Evolutionary conservation across 2,329 filamentous ascomycete species (phyloP), one percentile per base, ranked within the genome.

Genomic region (Fusarium coicis): DNA sequence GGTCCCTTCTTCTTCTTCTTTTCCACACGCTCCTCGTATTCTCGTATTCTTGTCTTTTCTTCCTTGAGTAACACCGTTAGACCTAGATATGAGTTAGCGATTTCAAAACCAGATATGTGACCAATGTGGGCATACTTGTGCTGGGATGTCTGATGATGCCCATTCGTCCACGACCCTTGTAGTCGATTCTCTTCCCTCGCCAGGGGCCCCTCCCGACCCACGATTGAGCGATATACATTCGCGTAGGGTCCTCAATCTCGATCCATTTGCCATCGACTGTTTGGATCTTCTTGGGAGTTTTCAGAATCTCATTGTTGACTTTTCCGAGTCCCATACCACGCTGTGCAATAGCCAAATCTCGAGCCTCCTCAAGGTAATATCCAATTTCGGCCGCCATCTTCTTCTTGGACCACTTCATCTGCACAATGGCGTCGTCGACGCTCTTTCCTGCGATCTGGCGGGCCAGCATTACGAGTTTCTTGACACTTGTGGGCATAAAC

Each of bases 341-440:
- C 76, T 88, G 88, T 21, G 93, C 93, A 74, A 97, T 86, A 40
- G 96, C 96, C 78, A 92, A 85, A 79, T 97, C 93, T 65, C 92
- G 90, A 4, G 96, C 95, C 77, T 93, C 88, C 79, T 96, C 90
- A 23, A 99, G 85, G 79, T 96, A 93, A 79, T 90, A 91, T 75
- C 89, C 85, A 34, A 98, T 90, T 78, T 97, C 94, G 74, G 89
- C 86, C 11, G 96, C 93, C 72, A 93, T 93, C 85, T 95, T 96
- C 89, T 99, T 99, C 86, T 94, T 94, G 82, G 92, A 96, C 85
- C 96, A 98, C 63, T 92, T 90, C 94, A 99, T 97, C 87, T 99
- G 96, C 61, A 93, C 84, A 74, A 98, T 93, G 19, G 96, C 96
- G 40, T 99, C 95, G 65, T 97, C 94, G 69, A 99, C 87, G n/a